These are phyloP conservation scores for Oryza brachyantha DNA, from an alignment of 176 grass and related monocot species.

Conservation along the genomic window DNA sequence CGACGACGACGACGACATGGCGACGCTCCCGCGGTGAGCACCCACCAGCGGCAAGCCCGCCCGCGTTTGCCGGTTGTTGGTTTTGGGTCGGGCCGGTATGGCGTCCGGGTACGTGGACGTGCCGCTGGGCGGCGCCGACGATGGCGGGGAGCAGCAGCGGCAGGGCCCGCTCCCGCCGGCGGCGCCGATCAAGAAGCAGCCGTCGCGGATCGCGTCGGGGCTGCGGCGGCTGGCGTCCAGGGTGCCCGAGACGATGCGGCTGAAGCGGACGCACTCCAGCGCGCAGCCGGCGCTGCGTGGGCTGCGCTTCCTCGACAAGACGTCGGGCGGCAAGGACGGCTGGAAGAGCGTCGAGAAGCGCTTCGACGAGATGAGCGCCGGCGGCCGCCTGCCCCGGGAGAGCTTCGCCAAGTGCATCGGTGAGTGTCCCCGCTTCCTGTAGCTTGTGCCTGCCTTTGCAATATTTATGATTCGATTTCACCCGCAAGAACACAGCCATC, in stretches of 20 bases:
- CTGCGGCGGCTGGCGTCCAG: constrained; percentile 37
- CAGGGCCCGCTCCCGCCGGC: not conserved
- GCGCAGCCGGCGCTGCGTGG: constrained; percentile 51
- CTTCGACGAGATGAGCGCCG: constrained; percentile 58
- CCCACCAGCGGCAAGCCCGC: not conserved
- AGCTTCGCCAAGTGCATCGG: constrained; percentile 86
- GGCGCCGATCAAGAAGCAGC: constrained; percentile 42
- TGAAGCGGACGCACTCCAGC: constrained; percentile 45
- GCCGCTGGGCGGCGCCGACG: constrained; percentile 6
- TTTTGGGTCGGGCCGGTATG: constrained; percentile 4
- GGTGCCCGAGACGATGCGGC: constrained; percentile 38
- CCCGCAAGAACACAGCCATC: no score
- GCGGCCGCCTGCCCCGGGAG: constrained; percentile 54
- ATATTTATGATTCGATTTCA: no score
- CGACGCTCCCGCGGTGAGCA: constrained; percentile 10
- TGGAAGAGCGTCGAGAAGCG: constrained; percentile 84
- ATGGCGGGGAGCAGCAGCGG: not conserved
- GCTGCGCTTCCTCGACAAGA: constrained; percentile 76
- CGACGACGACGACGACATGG: not conserved
- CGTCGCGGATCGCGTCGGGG: constrained; percentile 48
- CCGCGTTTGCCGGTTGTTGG: no score
- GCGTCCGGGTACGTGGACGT: constrained; percentile 18
- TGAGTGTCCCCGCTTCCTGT: no score
- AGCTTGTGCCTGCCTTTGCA: no score
- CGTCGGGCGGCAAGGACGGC: constrained; percentile 53